Base-by-base conservation (phyloP, 1,284 basidiomycete genomes). In the Austroboletus niveus region DNA sequence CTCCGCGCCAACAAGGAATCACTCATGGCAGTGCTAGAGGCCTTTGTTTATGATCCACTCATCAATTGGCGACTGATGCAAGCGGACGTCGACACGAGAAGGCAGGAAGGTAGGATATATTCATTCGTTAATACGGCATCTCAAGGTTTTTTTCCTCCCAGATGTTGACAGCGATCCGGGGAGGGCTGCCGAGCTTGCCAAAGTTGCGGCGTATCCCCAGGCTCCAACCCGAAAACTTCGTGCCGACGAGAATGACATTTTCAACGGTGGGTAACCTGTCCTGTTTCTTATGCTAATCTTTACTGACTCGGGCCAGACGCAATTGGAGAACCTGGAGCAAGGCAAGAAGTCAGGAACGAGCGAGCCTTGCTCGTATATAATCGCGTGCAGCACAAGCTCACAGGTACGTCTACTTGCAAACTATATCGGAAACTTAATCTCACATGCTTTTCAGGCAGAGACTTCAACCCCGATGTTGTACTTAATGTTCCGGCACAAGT, bases 1-100 rank as follows among this genome's bases (percentile, higher is more conserved):
- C 74, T 99, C 55, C 87, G 97, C 32, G 93, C 92, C 54, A 99
- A 99, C 77, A 94, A 96, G 72, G 97, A 99, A 71, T 96, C 93
- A 15, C 80, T 99, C 53, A 92, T 99, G 87, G 97, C 97, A 11
- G 92, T 99, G 22, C 78, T 99, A 31, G 97, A 99, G 71, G 97
- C 92, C 15, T 94, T 94, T 65, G 87, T 94, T 14, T 94, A 94
- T 60, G 92, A 94, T 65, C 92, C 92, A 11, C 73, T 94, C 50
- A 89, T 94, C 66, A 92, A 91, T 62, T 94, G 92, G 92, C 79
- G 89, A 59, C 72, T 92, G 53, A 84, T 91, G 80, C 88, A 89
- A 63, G 79, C 84, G 4, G 87, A 89, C 51, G 81, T 78, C 42
- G 85, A 88, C 53, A 72, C 71, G 30, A 76, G 82, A 56, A 76